These are phyloP conservation scores for Starmerella floris DNA, from an alignment of 805 yeast species.

Conservation along the genomic window DNA sequence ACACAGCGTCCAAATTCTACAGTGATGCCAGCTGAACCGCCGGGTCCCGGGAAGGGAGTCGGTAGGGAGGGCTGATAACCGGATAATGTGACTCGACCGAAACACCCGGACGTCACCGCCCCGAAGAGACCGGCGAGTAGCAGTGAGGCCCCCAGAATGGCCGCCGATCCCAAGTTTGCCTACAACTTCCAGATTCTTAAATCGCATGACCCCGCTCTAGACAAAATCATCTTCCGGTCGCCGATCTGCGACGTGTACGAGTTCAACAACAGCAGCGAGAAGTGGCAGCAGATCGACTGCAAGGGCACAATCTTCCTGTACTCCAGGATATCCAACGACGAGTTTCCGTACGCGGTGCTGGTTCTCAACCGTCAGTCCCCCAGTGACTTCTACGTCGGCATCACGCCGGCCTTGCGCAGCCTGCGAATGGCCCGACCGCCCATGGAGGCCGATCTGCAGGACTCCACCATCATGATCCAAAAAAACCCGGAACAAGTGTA, in stretches of 20 bases:
- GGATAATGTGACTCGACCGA: no score
- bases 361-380: constrained; percentile 28
- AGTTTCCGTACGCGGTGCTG: constrained; percentile 28
- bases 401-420: constrained; percentile 23
- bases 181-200: constrained; percentile 27
- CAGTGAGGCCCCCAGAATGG: no score
- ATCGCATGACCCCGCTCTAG: constrained; percentile 28
- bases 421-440: constrained; percentile 18
- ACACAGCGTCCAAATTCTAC: no score
- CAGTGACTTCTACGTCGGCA: constrained; percentile 28
- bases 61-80: no score
- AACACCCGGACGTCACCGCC: no score
- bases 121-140: no score
- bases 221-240: constrained; percentile 28
- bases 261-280: constrained; percentile 24
- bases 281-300: constrained; percentile 30
- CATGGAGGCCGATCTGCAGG: constrained; percentile 27
- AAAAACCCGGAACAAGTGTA: constrained; percentile 26
- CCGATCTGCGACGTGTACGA: constrained; percentile 32
- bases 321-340: constrained; percentile 24
- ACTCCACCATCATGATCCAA: constrained; percentile 28
- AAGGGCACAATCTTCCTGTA: constrained; percentile 32
- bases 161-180: constrained; percentile 13
- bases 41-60: no score
- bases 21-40: no score